Conservation (phyloP, 192 early-diverging fungal species). For the Phycomyces blakesleeanus region DNA sequence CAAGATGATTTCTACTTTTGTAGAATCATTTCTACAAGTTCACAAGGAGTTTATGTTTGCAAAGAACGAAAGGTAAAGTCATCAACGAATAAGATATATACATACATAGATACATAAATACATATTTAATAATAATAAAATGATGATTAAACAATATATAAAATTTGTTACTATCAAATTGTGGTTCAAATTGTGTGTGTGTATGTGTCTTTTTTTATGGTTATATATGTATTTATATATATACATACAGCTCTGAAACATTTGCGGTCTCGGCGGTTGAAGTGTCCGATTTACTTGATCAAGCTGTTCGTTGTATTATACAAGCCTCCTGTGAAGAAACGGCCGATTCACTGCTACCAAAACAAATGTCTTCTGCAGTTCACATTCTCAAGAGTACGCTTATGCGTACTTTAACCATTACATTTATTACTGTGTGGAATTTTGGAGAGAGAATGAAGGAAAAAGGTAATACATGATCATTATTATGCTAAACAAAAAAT, state of each 20-base stretch:
- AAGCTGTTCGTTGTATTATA: background rate
- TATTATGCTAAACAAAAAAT: too few species aligned
- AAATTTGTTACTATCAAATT: too few species aligned
- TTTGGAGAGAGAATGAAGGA: conserved; percentile 32
- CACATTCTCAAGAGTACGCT: conserved; percentile 29
- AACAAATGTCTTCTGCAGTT: conserved; percentile 20
- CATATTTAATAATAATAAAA: too few species aligned
- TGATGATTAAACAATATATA: too few species aligned
- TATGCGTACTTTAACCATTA: conserved; percentile 27
- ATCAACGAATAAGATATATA: background rate
- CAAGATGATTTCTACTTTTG: conserved; percentile 17
- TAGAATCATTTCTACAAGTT: conserved; percentile 21
- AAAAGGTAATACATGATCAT: conserved; percentile 6
- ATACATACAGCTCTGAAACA: too few species aligned
- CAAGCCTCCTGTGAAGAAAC: background rate
- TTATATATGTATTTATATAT: too few species aligned
- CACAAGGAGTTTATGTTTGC: conserved; percentile 24
- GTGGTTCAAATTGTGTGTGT: too few species aligned
- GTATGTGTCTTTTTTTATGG: too few species aligned
- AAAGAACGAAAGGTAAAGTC: background rate
- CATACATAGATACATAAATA: too few species aligned
- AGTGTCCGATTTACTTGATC: background rate
- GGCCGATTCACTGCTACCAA: background rate
- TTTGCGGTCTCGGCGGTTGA: background rate
- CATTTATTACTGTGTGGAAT: conserved; percentile 43